Evolutionary conservation across 2,329 filamentous ascomycete genomes (phyloP).

Genomic region (Clathrospora elynae): DNA sequence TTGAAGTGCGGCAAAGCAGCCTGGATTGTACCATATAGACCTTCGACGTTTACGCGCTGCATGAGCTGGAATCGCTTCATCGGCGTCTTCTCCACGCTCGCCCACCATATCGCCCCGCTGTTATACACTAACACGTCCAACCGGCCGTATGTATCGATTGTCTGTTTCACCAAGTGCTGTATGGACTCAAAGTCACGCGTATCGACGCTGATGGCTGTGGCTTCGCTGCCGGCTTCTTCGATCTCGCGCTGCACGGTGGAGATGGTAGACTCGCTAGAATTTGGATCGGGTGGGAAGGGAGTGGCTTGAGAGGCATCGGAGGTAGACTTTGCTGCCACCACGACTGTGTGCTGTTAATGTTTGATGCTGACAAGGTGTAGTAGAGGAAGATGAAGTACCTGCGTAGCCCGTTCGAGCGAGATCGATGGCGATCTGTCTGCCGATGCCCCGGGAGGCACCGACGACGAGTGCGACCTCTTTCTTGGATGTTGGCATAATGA

Average conservation of each 20-base stretch:
- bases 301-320: slow-evolving; percentile 63
- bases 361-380: neutral
- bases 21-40: slow-evolving; percentile 74
- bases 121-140: slow-evolving; percentile 83
- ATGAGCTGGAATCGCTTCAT: slow-evolving; percentile 72
- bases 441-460: slow-evolving; percentile 79
- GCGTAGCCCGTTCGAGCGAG: slow-evolving; percentile 72
- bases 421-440: slow-evolving; percentile 78
- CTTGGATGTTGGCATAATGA: slow-evolving; percentile 19
- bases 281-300: slow-evolving; percentile 76
- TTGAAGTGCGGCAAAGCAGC: slow-evolving; percentile 69
- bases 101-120: slow-evolving; percentile 85
- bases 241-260: slow-evolving; percentile 81
- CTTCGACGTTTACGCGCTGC: slow-evolving; percentile 62
- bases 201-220: slow-evolving; percentile 71
- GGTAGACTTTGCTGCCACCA: slow-evolving; percentile 76
- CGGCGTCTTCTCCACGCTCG: slow-evolving; percentile 72
- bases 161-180: slow-evolving; percentile 62
- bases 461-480: slow-evolving; percentile 71
- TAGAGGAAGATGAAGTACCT: slow-evolving; percentile 54
- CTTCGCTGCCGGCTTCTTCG: slow-evolving; percentile 64
- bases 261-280: slow-evolving; percentile 76
- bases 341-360: slow-evolving; percentile 60
- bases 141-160: slow-evolving; percentile 62
- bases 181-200: slow-evolving; percentile 68